Evolutionary conservation across 371 early-diverging fungal species (phyloP).

Genomic region (Basidiobolus meristosporus): DNA sequence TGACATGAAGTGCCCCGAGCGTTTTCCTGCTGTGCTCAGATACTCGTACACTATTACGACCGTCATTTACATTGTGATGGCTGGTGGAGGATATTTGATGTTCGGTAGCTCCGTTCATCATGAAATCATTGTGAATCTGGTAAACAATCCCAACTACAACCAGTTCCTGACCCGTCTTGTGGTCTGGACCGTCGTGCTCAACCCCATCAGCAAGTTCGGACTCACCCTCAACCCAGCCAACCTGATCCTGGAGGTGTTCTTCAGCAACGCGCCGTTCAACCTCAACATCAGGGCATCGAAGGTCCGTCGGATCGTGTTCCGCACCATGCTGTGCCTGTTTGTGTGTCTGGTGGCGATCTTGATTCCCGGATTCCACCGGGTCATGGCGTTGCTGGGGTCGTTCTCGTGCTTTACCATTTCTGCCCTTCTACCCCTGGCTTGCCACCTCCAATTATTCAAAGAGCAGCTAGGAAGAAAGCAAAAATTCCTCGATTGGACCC

Average conservation of each 20-base stretch:
- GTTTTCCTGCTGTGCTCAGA: constrained; percentile 30
- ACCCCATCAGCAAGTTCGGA: too few relatives aligned
- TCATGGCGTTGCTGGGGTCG: constrained; percentile 30
- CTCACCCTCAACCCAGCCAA: too few relatives aligned
- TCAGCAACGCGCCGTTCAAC: too few relatives aligned
- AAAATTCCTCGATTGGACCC: constrained; percentile 3
- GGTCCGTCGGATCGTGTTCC: too few relatives aligned
- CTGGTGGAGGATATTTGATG: constrained; percentile 45
- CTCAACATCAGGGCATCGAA: too few relatives aligned
- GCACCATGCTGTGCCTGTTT: too few relatives aligned
- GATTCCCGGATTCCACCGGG: too few relatives aligned
- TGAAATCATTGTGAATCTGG: constrained; percentile 49
- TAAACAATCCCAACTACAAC: constrained; percentile 25
- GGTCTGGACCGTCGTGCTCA: constrained; percentile 7
- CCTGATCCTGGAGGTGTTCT: too few relatives aligned
- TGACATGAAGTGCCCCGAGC: constrained; percentile 29
- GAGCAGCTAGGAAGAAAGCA: constrained; percentile 4
- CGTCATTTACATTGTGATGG: constrained; percentile 22
- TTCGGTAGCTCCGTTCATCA: constrained; percentile 43
- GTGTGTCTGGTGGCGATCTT: too few relatives aligned
- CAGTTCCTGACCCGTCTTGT: constrained; percentile 15
- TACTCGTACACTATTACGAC: constrained; percentile 22
- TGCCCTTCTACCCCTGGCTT: constrained; percentile 16
- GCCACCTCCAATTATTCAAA: constrained; percentile 16
- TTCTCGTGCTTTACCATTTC: constrained; percentile 29